These are phyloP conservation scores for Saccharomyces eubayanus DNA, from an alignment of 805 yeast genomes.

Conservation along the genomic window DNA sequence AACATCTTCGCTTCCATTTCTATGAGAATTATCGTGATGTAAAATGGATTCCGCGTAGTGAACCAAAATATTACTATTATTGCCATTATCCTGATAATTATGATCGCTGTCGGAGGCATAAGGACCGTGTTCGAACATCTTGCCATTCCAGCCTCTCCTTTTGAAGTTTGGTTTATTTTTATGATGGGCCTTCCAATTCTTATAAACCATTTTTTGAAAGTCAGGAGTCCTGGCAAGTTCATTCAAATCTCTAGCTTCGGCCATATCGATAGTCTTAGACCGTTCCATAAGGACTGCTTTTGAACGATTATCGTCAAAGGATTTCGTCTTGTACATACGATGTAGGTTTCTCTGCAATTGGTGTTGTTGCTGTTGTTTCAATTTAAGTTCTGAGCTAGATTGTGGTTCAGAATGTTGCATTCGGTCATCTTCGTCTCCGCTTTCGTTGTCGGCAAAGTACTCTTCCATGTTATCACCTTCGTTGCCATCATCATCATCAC, in stretches of 20 bases:
- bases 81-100: conserved; percentile 1
- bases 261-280: conserved; percentile 42
- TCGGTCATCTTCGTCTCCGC: conserved; percentile 20
- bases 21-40: background rate
- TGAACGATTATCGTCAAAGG: conserved; percentile 26
- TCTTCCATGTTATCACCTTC: conserved; percentile 13
- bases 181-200: conserved; percentile 26
- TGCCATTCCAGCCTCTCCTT: conserved; percentile 3
- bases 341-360: conserved; percentile 1
- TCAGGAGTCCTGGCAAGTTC: conserved; percentile 37
- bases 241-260: conserved; percentile 15
- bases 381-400: background rate
- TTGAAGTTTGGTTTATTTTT: conserved; percentile 19
- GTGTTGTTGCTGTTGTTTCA: conserved; percentile 1
- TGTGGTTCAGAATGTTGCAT: background rate
- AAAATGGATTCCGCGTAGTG: background rate
- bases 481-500: conserved; percentile 1
- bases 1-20: background rate
- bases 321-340: conserved; percentile 20
- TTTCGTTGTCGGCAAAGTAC: conserved; percentile 22
- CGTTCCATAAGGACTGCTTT: conserved; percentile 33
- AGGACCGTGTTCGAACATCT: conserved; percentile 20
- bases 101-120: conserved; percentile 11
- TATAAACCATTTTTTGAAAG: conserved; percentile 37
- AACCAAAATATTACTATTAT: background rate